These are phyloP conservation scores for Echites panduratus DNA, from an alignment of 257 asterid genomes.

Conservation along the genomic window DNA sequence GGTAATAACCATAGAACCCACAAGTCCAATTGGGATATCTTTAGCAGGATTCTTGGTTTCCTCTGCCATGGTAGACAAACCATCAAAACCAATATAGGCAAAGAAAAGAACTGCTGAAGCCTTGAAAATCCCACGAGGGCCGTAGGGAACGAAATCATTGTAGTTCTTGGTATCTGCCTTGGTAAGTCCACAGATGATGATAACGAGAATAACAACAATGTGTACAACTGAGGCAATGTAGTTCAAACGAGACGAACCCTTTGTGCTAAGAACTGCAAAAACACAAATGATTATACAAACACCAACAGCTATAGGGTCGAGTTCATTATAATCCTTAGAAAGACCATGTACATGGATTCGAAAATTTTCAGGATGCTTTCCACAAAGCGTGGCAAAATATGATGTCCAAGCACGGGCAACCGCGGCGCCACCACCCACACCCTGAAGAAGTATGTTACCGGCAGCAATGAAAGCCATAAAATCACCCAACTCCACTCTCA, in stretches of 20 bases:
- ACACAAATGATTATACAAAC: conserved; percentile 32
- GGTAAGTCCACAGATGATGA: conserved; percentile 45
- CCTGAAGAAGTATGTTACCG: conserved; percentile 77
- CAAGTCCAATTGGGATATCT: conserved; percentile 66
- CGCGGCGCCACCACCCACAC: conserved; percentile 65
- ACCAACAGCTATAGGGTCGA: conserved; percentile 70
- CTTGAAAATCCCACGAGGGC: conserved; percentile 50
- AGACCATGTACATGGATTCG: conserved; percentile 40
- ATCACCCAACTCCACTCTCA: conserved; percentile 86
- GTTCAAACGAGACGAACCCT: conserved; percentile 61
- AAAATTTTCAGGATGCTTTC: conserved; percentile 32
- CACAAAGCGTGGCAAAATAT: conserved; percentile 65
- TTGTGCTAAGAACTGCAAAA: conserved; percentile 45
- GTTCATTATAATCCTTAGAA: conserved; percentile 46
- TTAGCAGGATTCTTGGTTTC: conserved; percentile 54
- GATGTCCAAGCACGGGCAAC: conserved; percentile 94
- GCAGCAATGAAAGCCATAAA: conserved; percentile 82
- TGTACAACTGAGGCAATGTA: conserved; percentile 52
- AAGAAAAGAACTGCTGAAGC: conserved; percentile 63
- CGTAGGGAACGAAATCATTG: conserved; percentile 38
- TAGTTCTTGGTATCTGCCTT: conserved; percentile 43
- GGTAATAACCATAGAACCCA: conserved; percentile 61
- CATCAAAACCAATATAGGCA: conserved; percentile 69
- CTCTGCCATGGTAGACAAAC: conserved; percentile 69
- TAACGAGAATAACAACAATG: conserved; percentile 42